A percentile compares a stretch with the other conserved stretches of the same genome.
Conservation (phyloP, 1,139 yeast genomes). For the Pneumocystis canis region DNA sequence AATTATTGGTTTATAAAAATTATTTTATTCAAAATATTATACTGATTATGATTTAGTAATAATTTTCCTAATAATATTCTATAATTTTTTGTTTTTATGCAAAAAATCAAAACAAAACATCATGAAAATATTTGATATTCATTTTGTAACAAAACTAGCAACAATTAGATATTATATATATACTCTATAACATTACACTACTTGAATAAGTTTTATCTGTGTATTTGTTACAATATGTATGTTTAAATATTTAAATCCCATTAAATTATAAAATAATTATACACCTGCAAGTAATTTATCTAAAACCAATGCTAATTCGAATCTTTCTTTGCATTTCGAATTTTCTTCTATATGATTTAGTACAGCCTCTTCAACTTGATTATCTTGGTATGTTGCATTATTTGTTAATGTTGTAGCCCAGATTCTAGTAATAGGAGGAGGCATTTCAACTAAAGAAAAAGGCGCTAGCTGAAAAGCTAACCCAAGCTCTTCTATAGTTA, state of each 20-base stretch:
- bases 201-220: neutral
- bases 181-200: neutral
- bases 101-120: neutral
- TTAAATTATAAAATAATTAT: neutral
- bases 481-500: conserved; percentile 2
- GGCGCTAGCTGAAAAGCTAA: conserved; percentile 3
- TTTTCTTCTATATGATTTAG: neutral
- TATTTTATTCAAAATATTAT: neutral
- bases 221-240: neutral
- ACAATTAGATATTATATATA: neutral
- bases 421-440: conserved; percentile 1
- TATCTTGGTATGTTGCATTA: conserved; percentile 2
- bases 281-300: conserved; percentile 3
- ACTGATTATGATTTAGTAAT: neutral
- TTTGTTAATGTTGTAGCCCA: neutral
- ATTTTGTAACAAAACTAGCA: neutral
- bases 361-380: neutral
- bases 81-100: neutral
- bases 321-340: conserved; percentile 1
- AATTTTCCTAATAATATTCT: neutral
- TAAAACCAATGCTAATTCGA: conserved; percentile 1
- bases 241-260: neutral
- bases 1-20: conserved; percentile 21
- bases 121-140: neutral
- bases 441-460: conserved; percentile 1